Conservation (phyloP, 2,329 filamentous ascomycete genomes). For the Coniella vitis region DNA sequence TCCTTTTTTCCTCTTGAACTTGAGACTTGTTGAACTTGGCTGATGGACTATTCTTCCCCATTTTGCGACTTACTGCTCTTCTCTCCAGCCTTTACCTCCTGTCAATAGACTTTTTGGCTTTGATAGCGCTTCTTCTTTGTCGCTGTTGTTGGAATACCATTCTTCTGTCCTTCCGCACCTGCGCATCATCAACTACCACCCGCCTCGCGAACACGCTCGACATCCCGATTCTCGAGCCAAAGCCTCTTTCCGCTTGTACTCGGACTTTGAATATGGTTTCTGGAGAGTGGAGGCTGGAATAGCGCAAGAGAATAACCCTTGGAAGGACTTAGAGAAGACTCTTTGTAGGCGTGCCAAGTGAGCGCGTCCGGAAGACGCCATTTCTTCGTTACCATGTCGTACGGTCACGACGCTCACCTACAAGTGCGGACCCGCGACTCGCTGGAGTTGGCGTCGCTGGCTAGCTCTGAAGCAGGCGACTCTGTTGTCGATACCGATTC, state of each 20-base stretch:
- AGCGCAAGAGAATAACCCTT: slow-evolving; percentile 6
- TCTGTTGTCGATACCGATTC: slow-evolving; percentile 60
- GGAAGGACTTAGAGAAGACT: neutral
- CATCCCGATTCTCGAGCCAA: neutral
- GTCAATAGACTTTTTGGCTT: neutral
- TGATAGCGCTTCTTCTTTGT: neutral
- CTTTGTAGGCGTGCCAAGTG: slow-evolving; percentile 2
- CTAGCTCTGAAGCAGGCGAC: slow-evolving; percentile 66
- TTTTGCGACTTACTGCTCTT: neutral
- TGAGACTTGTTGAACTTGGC: neutral
- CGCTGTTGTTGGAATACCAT: no score
- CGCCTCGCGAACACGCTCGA: neutral
- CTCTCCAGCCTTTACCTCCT: neutral
- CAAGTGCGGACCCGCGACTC: slow-evolving; percentile 68
- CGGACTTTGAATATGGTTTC: slow-evolving; percentile 11
- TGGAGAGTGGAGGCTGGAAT: neutral
- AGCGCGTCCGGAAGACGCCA: slow-evolving; percentile 3
- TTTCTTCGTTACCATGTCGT: slow-evolving; percentile 27
- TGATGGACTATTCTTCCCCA: neutral
- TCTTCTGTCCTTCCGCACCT: neutral
- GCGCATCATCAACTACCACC: neutral
- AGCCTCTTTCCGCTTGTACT: neutral
- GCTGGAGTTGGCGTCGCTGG: slow-evolving; percentile 90
- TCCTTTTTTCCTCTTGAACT: neutral
- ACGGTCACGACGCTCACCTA: slow-evolving; percentile 36